A percentile compares a stretch with the other conserved stretches of the same genome.
phyloP scores from a whole-genome alignment of 2,329 filamentous ascomycete species.

The Monilinia fructigena region DNA sequence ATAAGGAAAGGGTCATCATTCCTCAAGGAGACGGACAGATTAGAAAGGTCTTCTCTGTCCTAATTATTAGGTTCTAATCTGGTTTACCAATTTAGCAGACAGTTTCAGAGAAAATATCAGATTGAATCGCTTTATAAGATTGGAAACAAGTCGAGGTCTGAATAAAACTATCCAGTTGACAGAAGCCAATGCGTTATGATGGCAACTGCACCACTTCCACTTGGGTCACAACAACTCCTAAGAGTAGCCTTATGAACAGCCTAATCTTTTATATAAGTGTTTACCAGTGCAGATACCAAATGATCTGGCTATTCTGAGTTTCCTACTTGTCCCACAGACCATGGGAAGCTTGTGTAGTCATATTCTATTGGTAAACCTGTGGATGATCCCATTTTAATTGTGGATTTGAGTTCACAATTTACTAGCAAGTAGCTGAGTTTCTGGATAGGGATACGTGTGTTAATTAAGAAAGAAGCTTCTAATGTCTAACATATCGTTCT shows the following conservation, averaged over 20 bases:
- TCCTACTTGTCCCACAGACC: background rate
- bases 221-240: too few species aligned
- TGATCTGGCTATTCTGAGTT: too few species aligned
- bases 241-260: too few species aligned
- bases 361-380: background rate
- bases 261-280: too few species aligned
- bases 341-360: background rate
- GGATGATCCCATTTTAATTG: background rate
- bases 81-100: too few species aligned
- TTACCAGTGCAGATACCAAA: too few species aligned
- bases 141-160: background rate
- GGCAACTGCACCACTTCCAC: too few species aligned
- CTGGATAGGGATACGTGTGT: background rate
- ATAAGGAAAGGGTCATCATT: background rate
- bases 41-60: background rate
- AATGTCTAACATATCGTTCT: background rate
- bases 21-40: background rate
- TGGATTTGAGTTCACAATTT: background rate
- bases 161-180: background rate
- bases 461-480: background rate
- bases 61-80: too few species aligned
- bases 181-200: background rate
- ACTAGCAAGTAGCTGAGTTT: background rate
- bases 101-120: background rate
- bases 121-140: background rate